Conservation (phyloP, 768 basidiomycete species). For the Piloderma croceum region DNA sequence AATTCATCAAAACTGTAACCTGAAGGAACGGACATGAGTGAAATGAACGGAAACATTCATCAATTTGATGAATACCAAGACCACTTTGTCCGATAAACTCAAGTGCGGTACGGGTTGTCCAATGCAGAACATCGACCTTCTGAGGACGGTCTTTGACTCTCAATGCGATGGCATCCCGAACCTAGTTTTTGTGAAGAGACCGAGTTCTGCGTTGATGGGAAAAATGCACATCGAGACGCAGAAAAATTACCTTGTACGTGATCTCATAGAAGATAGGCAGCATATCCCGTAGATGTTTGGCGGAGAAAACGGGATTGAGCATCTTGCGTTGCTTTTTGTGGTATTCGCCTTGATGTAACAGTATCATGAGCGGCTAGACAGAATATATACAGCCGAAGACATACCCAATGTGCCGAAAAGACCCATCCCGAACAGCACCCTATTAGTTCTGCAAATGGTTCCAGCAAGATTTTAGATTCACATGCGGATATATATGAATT, state of each 20-base stretch:
- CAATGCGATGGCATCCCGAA: conserved; percentile 2
- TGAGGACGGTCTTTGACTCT: conserved; percentile 1
- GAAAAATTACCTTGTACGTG: conserved; percentile 35
- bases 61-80: conserved; percentile 24
- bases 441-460: conserved; percentile 32
- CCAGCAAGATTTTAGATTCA: neutral
- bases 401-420: conserved; percentile 36
- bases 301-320: conserved; percentile 41
- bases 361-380: neutral
- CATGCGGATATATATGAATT: neutral
- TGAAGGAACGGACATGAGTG: too few species aligned
- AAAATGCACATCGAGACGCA: neutral
- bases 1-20: conserved; percentile 14
- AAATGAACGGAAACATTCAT: too few species aligned
- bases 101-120: conserved; percentile 17
- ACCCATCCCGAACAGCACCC: conserved; percentile 43
- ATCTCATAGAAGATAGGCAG: conserved; percentile 41
- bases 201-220: neutral
- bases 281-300: conserved; percentile 35
- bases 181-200: conserved; percentile 1
- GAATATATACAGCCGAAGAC: conserved; percentile 1
- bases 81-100: conserved; percentile 21
- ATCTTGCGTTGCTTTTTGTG: conserved; percentile 40
- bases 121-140: conserved; percentile 17
- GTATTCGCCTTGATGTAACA: conserved; percentile 33